Evolutionary conservation across 78 protist genomes (phyloP).

Genomic region (Dictyostelium capitatum): DNA sequence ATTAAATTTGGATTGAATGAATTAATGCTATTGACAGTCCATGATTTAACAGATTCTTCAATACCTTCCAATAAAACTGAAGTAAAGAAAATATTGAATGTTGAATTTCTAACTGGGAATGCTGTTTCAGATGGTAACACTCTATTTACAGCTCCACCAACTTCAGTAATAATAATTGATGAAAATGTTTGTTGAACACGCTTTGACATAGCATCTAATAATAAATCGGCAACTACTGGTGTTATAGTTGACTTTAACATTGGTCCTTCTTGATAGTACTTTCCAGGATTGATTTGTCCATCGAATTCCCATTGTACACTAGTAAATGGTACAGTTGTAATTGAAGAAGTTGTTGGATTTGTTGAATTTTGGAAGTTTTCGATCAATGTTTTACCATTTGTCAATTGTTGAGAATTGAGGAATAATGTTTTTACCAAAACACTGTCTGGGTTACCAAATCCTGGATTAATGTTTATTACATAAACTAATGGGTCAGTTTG

Average conservation of each 20-base stretch:
- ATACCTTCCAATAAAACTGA: not conserved
- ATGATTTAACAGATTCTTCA: not conserved
- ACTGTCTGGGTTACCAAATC: not conserved
- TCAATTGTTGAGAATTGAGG: not conserved
- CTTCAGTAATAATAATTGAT: slow-evolving; percentile 15
- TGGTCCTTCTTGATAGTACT: slow-evolving; percentile 39
- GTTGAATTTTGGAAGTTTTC: not conserved
- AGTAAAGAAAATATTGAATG: slow-evolving; percentile 7
- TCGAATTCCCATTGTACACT: slow-evolving; percentile 2
- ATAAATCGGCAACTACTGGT: not conserved
- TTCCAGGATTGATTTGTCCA: not conserved
- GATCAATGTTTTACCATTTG: not conserved
- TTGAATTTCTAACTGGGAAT: slow-evolving; percentile 23
- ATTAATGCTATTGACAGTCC: not conserved
- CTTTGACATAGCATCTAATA: not conserved
- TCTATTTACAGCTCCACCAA: not conserved
- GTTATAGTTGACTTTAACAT: slow-evolving; percentile 4
- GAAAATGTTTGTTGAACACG: not conserved
- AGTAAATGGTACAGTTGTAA: not conserved
- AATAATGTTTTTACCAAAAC: not conserved
- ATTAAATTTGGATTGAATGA: not conserved
- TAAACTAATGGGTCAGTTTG: not conserved
- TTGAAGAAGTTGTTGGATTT: not conserved
- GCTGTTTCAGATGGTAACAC: not conserved
- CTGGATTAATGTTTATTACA: not conserved